phyloP scores from a whole-genome alignment of 1,139 yeast species.

The Meyerozyma athensensis region DNA sequence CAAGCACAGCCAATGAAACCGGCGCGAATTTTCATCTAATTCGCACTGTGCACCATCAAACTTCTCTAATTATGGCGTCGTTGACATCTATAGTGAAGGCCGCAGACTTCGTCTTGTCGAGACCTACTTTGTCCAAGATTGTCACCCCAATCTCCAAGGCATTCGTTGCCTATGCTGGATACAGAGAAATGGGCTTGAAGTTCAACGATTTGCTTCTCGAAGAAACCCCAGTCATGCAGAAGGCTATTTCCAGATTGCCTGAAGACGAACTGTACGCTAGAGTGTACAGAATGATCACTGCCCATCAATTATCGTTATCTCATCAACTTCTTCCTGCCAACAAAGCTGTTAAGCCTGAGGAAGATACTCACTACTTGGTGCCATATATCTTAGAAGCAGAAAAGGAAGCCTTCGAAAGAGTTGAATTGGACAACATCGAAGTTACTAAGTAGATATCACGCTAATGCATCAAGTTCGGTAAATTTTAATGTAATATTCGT shows the following conservation, averaged over 20 bases:
- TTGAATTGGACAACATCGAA: slow-evolving; percentile 76
- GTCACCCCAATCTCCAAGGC: slow-evolving; percentile 76
- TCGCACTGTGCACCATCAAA: background rate
- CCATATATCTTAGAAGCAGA: slow-evolving; percentile 94
- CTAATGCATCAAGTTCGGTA: slow-evolving; percentile 1
- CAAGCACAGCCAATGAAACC: slow-evolving; percentile 20
- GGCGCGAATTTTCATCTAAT: slow-evolving; percentile 10
- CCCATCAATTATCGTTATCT: slow-evolving; percentile 81
- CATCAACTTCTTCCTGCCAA: slow-evolving; percentile 81
- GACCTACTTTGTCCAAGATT: slow-evolving; percentile 72
- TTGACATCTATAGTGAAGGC: slow-evolving; percentile 78
- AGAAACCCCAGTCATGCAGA: slow-evolving; percentile 83
- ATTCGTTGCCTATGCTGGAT: slow-evolving; percentile 74
- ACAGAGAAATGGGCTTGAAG: slow-evolving; percentile 90
- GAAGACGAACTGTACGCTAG: slow-evolving; percentile 81
- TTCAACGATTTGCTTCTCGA: slow-evolving; percentile 84
- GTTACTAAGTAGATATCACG: slow-evolving; percentile 17
- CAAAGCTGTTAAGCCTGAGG: slow-evolving; percentile 75
- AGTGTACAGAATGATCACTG: slow-evolving; percentile 85
- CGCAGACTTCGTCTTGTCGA: slow-evolving; percentile 75
- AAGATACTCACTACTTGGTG: slow-evolving; percentile 78
- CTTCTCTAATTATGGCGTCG: slow-evolving; percentile 49
- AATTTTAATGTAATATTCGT: background rate
- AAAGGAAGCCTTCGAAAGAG: slow-evolving; percentile 84
- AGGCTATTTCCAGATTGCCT: slow-evolving; percentile 85